These are phyloP conservation scores for Beauveria rudraprayagi DNA, from an alignment of 2,329 filamentous ascomycete species.

Conservation along the genomic window DNA sequence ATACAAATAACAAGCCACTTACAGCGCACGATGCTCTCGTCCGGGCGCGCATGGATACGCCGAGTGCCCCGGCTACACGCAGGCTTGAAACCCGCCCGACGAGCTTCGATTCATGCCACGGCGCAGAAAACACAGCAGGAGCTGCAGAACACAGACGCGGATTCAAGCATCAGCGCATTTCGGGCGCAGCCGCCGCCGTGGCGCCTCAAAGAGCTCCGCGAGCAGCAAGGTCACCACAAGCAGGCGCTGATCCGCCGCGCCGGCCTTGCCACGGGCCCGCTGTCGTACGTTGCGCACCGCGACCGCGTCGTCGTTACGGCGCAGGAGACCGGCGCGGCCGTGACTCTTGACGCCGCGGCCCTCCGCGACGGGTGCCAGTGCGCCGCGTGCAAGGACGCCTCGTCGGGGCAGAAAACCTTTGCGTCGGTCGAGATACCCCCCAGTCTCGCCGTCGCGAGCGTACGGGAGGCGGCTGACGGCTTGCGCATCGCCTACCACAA, in stretches of 20 bases:
- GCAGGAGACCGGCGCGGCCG: background rate
- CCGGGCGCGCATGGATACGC: background rate
- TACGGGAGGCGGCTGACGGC: constrained; percentile 26
- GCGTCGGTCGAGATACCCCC: constrained; percentile 33
- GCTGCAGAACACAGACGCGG: background rate
- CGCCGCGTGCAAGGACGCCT: constrained; percentile 41
- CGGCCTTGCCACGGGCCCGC: background rate
- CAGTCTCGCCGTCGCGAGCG: constrained; percentile 24
- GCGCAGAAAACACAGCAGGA: background rate
- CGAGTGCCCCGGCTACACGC: background rate
- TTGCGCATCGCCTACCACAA: constrained; percentile 53
- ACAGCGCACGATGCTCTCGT: background rate
- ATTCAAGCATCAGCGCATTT: background rate
- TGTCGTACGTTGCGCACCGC: background rate
- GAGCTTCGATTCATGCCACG: background rate
- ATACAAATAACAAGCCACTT: background rate
- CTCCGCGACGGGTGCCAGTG: constrained; percentile 51
- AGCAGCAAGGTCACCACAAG: constrained; percentile 4
- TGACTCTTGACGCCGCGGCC: constrained; percentile 19
- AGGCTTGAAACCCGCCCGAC: background rate
- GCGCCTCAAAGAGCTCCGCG: constrained; percentile 4
- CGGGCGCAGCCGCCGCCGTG: background rate
- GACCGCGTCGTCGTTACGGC: background rate
- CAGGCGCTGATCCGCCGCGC: background rate
- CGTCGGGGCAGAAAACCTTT: constrained; percentile 53